These are phyloP conservation scores for Wickerhamiella azyma DNA, from an alignment of 805 yeast species.

Conservation along the genomic window DNA sequence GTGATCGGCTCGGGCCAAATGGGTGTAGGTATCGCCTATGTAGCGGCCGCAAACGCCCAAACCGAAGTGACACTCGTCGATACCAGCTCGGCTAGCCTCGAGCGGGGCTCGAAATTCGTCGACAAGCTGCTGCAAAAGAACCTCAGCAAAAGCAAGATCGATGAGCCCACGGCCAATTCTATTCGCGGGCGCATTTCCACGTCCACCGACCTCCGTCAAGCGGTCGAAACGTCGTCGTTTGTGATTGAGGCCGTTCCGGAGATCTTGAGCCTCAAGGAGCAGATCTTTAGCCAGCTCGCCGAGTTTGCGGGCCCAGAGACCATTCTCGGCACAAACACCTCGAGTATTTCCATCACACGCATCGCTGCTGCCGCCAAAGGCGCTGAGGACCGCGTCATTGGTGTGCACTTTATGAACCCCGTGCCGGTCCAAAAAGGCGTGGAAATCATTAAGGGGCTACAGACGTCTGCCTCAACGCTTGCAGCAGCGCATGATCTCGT, in stretches of 20 bases:
- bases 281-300: constrained; percentile 27
- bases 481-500: constrained; percentile 24
- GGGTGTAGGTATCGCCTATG: constrained; percentile 34
- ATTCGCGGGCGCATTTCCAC: constrained; percentile 22
- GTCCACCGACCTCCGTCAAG: constrained; percentile 16
- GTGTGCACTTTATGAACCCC: constrained; percentile 34
- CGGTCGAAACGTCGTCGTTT: constrained; percentile 25
- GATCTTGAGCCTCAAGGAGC: constrained; percentile 25
- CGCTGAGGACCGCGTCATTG: constrained; percentile 30
- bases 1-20: constrained; percentile 34
- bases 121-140: constrained; percentile 28
- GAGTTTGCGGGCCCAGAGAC: constrained; percentile 20
- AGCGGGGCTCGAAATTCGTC: constrained; percentile 25
- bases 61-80: constrained; percentile 28
- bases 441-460: constrained; percentile 31
- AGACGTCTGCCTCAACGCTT: constrained; percentile 28
- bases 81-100: constrained; percentile 23
- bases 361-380: constrained; percentile 32
- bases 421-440: constrained; percentile 34
- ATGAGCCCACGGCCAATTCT: constrained; percentile 22
- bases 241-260: constrained; percentile 35
- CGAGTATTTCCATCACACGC: constrained; percentile 31
- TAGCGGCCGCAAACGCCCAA: constrained; percentile 29
- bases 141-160: constrained; percentile 26
- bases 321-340: constrained; percentile 31